These are phyloP conservation scores for Ajuga reptans DNA, from an alignment of 305 asterid species.

Conservation along the genomic window DNA sequence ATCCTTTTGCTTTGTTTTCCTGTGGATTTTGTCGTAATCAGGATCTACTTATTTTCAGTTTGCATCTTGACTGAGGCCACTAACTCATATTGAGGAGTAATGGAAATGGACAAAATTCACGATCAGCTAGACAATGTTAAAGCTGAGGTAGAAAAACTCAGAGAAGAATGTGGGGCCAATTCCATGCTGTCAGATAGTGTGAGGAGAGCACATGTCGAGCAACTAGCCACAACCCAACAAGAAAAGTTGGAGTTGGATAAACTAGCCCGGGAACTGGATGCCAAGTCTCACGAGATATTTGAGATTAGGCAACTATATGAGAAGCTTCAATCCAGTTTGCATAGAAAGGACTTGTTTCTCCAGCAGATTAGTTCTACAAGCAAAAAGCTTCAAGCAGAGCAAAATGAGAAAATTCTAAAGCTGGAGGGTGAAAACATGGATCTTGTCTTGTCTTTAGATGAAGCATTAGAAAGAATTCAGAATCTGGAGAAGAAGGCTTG, in stretches of 20 bases:
- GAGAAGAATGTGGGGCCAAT: slow-evolving; percentile 34
- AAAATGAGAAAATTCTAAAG: slow-evolving; percentile 23
- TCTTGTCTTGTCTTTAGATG: slow-evolving; percentile 31
- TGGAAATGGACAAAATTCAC: slow-evolving; percentile 29
- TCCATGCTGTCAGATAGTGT: slow-evolving; percentile 29
- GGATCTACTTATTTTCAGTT: neutral
- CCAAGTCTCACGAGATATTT: slow-evolving; percentile 39
- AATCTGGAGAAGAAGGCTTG: slow-evolving; percentile 35
- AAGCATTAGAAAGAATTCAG: slow-evolving; percentile 35
- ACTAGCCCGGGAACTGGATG: slow-evolving; percentile 29
- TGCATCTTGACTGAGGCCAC: slow-evolving; percentile 5
- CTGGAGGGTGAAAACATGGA: slow-evolving; percentile 35
- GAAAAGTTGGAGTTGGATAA: slow-evolving; percentile 35
- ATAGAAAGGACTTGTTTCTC: slow-evolving; percentile 36
- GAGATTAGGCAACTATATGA: slow-evolving; percentile 32
- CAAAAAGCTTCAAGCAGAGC: slow-evolving; percentile 34
- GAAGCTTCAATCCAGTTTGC: slow-evolving; percentile 40
- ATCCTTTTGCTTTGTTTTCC: neutral
- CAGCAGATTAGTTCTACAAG: slow-evolving; percentile 34
- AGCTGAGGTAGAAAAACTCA: slow-evolving; percentile 30
- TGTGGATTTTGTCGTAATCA: neutral
- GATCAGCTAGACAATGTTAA: slow-evolving; percentile 33
- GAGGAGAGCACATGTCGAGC: slow-evolving; percentile 30
- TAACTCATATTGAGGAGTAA: neutral
- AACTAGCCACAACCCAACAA: slow-evolving; percentile 25